Base-by-base conservation (phyloP, 768 basidiomycete genomes). In the Guyanaporus albipodus region DNA sequence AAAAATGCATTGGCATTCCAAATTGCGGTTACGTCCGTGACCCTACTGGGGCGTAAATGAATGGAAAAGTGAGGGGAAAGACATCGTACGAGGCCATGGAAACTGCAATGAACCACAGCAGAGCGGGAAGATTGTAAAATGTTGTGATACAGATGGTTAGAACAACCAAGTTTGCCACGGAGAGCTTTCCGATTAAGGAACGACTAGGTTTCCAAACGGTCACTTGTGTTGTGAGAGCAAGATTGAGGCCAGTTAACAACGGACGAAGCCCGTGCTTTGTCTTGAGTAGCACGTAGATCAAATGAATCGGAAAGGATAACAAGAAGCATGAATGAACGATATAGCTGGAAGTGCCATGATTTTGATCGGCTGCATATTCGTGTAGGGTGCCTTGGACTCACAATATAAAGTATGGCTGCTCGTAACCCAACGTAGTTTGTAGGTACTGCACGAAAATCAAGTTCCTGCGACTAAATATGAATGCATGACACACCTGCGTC, bases 1-100 rank as follows among this genome's bases (percentile, higher is more conserved):
- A 91, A 93, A 70, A 97, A 93, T 1, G 89, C 85, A 57, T 87
- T 89, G 8, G 87, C 83, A 61, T 95, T 94, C 82, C 88, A 91
- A 22, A 92, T 79, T 17, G 82, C 81, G 70, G 91, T 94, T 22
- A 93, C 80, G 66, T 93, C 90, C 54, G 83, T 85, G 22, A 91
- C 73, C 19, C 91, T 91, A 51, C 22, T 46, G 42, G 39, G 48
- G 22, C 32, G 21, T 56, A 46, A 49, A 53, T 15, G 28, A 48
- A 31, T 22, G 37, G 11, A 22, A 49, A 31, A 21, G 18, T 11
- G 32, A 42, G 6, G 44, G 38, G 10, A 18, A 35, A 33, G 18
- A 24, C 32, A 35, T 33, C 88, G 70, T 66, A 90, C 88, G 87
- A 79, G 27, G 87, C 73, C 18, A 88, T 62, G 6, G 82, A 71